Evolutionary conservation across 164 flowering plant species (phyloP).

Genomic region (Akebia trifoliata): DNA sequence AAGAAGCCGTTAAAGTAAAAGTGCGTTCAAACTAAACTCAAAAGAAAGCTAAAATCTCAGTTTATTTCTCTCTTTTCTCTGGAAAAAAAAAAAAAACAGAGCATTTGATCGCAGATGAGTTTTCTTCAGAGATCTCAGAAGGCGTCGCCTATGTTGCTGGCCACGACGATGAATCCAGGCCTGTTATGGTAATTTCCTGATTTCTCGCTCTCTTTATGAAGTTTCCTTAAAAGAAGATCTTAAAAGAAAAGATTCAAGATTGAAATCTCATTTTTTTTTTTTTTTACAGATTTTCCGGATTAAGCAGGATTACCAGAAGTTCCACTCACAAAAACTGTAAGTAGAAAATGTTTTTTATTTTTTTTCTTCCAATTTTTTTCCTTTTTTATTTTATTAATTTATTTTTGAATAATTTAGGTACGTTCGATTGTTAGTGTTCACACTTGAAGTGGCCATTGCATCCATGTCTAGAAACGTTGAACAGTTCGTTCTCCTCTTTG

Average conservation of each 20-base stretch:
- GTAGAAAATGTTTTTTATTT: slow-evolving; percentile 14
- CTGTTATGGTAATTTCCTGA: slow-evolving; percentile 58
- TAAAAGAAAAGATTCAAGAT: not conserved
- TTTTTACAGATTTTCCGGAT: slow-evolving; percentile 73
- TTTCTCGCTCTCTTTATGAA: not conserved
- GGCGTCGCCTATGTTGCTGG: slow-evolving; percentile 93
- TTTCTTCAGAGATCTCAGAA: slow-evolving; percentile 87
- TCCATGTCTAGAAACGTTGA: slow-evolving; percentile 76
- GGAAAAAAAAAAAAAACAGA: slow-evolving; percentile 44
- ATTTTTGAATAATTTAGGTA: slow-evolving; percentile 35
- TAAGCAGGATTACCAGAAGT: slow-evolving; percentile 94
- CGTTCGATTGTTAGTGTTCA: slow-evolving; percentile 79
- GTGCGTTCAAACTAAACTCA: slow-evolving; percentile 3
- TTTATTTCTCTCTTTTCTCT: slow-evolving; percentile 2
- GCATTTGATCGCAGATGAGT: slow-evolving; percentile 87
- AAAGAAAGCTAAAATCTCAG: slow-evolving; percentile 5
- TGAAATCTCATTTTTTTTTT: not conserved
- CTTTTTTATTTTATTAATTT: not conserved
- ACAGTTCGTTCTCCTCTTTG: slow-evolving; percentile 82
- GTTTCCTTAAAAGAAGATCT: not conserved
- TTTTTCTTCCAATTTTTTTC: slow-evolving; percentile 3
- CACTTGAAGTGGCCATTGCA: slow-evolving; percentile 85
- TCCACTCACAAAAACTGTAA: slow-evolving; percentile 87
- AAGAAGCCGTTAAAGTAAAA: slow-evolving; percentile 26
- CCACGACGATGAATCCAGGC: slow-evolving; percentile 75